These are phyloP conservation scores for Aspergillus tamarii DNA, from an alignment of 2,329 filamentous ascomycete genomes.

Conservation along the genomic window DNA sequence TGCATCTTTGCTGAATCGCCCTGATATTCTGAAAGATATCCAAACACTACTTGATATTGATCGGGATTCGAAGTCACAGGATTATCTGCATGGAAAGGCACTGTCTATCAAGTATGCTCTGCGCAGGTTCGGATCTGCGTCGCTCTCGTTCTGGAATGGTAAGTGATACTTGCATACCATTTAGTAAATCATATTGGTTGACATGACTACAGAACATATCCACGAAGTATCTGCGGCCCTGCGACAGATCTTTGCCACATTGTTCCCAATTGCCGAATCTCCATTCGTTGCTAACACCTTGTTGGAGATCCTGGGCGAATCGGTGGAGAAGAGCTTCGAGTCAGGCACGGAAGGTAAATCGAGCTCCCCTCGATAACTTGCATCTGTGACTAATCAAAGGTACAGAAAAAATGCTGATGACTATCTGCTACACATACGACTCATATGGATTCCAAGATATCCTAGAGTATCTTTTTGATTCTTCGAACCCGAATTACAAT, in stretches of 20 bases:
- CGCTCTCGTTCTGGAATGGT: slow-evolving; percentile 40
- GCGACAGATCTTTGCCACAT: slow-evolving; percentile 25
- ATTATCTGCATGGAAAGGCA: slow-evolving; percentile 45
- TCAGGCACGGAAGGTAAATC: slow-evolving; percentile 34
- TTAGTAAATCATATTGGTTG: slow-evolving; percentile 3
- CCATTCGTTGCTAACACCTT: slow-evolving; percentile 40
- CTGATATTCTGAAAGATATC: slow-evolving; percentile 36
- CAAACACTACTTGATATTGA: slow-evolving; percentile 27
- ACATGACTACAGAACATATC: slow-evolving; percentile 31
- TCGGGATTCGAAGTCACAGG: slow-evolving; percentile 30
- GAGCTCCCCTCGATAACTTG: not conserved
- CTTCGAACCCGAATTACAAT: slow-evolving; percentile 29
- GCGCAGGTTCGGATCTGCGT: slow-evolving; percentile 37
- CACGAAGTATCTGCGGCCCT: slow-evolving; percentile 30
- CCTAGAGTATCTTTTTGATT: slow-evolving; percentile 30
- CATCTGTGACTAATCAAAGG: slow-evolving; percentile 10
- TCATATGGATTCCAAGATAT: slow-evolving; percentile 32
- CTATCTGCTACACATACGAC: slow-evolving; percentile 29
- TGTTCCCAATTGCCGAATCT: slow-evolving; percentile 35
- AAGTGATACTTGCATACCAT: slow-evolving; percentile 9
- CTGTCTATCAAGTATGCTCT: slow-evolving; percentile 45
- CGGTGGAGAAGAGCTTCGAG: slow-evolving; percentile 36
- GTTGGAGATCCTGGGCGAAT: slow-evolving; percentile 42
- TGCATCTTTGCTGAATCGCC: slow-evolving; percentile 40
- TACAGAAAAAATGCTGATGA: slow-evolving; percentile 23